Evolutionary conservation across 2,329 filamentous ascomycete genomes (phyloP).

Genomic region (Trichoderma koningiopsis): DNA sequence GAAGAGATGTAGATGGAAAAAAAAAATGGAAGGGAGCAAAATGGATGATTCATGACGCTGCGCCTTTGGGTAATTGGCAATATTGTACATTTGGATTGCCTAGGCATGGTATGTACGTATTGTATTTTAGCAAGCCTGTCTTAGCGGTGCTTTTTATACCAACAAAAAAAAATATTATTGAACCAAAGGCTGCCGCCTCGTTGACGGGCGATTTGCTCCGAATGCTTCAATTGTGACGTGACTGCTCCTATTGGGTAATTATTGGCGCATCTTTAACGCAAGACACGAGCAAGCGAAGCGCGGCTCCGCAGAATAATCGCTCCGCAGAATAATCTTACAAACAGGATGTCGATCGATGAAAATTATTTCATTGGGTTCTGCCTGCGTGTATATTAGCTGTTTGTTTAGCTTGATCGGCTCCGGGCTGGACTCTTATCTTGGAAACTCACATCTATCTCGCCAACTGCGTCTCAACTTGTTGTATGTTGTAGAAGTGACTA

Average conservation of each 20-base stretch:
- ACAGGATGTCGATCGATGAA: not conserved
- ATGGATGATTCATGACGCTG: not conserved
- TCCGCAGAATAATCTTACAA: not conserved
- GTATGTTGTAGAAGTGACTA: not conserved
- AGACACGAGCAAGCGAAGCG: not conserved
- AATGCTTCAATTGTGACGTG: not conserved
- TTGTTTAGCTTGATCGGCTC: not conserved
- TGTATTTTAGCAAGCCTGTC: constrained; percentile 7
- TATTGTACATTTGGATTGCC: not conserved
- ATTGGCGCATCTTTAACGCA: not conserved
- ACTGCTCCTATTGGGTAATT: not conserved
- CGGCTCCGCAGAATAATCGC: too few species aligned
- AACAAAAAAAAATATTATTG: not conserved
- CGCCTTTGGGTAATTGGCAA: not conserved
- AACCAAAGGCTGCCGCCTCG: not conserved
- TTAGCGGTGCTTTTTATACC: not conserved
- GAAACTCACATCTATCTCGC: not conserved
- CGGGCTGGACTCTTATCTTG: not conserved
- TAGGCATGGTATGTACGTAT: constrained; percentile 13
- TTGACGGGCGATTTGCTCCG: not conserved
- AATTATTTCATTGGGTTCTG: not conserved
- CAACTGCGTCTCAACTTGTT: not conserved
- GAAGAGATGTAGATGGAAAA: not conserved
- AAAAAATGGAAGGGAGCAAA: not conserved
- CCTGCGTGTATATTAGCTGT: not conserved